phyloP scores from a whole-genome alignment of 1,284 basidiomycete genomes.

The Cryptococcus sp. region DNA sequence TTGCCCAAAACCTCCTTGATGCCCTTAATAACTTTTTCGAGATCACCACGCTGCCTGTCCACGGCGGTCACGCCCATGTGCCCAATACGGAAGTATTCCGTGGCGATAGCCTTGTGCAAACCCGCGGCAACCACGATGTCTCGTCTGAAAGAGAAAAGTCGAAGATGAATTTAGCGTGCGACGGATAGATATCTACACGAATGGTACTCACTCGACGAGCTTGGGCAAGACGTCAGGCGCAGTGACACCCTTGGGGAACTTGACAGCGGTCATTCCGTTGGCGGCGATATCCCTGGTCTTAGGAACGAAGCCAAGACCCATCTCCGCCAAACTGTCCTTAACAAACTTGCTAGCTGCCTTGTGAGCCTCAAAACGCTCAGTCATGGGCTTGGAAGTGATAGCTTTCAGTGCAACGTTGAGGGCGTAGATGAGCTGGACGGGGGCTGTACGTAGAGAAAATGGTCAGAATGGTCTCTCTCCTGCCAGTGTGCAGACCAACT shows the following conservation, averaged over 20 bases:
- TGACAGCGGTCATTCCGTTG: constrained; percentile 86
- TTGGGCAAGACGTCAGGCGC: constrained; percentile 73
- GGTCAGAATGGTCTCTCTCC: neutral
- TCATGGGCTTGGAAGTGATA: constrained; percentile 67
- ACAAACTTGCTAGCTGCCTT: constrained; percentile 70
- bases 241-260: constrained; percentile 73
- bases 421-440: constrained; percentile 91
- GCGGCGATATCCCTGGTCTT: constrained; percentile 66
- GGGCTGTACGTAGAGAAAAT: constrained; percentile 48
- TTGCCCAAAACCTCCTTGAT: constrained; percentile 62
- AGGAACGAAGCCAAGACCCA: constrained; percentile 75
- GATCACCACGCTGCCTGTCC: constrained; percentile 67
- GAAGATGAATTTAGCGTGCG: constrained; percentile 15
- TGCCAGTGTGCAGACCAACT: constrained; percentile 25
- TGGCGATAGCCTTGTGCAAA: constrained; percentile 82
- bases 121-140: constrained; percentile 87
- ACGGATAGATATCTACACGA: neutral
- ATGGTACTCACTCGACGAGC: constrained; percentile 41
- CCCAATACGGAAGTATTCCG: constrained; percentile 59
- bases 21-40: constrained; percentile 71
- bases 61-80: constrained; percentile 90
- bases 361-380: constrained; percentile 79
- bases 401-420: constrained; percentile 75
- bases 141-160: constrained; percentile 47
- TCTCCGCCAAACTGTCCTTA: constrained; percentile 66